phyloP scores from a whole-genome alignment of 1,284 basidiomycete species.

The Neonothopanus nambi region DNA sequence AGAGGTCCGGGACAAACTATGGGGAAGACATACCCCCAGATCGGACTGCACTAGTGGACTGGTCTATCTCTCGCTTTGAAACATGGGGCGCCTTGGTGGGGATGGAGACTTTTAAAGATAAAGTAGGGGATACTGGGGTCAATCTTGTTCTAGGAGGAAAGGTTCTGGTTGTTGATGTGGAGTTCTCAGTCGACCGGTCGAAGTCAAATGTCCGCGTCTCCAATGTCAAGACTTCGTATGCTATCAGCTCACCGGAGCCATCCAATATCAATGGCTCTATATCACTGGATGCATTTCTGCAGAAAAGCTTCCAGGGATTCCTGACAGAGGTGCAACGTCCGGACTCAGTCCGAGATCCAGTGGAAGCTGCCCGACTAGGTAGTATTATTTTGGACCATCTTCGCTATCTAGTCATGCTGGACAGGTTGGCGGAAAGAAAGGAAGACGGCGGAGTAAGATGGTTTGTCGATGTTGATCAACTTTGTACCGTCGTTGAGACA shows the following conservation, averaged over 20 bases:
- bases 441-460: conserved; percentile 67
- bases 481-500: conserved; percentile 48
- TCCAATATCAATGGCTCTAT: conserved; percentile 49
- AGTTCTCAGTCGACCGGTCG: conserved; percentile 49
- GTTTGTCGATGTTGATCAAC: conserved; percentile 65
- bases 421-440: conserved; percentile 58
- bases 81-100: conserved; percentile 61
- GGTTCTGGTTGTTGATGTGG: conserved; percentile 74
- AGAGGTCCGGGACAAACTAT: conserved; percentile 46
- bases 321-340: conserved; percentile 61
- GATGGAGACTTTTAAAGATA: conserved; percentile 70
- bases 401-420: conserved; percentile 70
- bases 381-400: conserved; percentile 53
- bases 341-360: conserved; percentile 48
- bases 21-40: conserved; percentile 64
- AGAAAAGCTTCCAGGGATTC: conserved; percentile 53
- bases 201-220: conserved; percentile 46
- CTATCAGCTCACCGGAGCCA: conserved; percentile 44
- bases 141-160: conserved; percentile 71
- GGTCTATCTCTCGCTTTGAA: conserved; percentile 58
- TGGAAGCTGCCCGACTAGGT: conserved; percentile 50
- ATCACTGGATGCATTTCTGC: conserved; percentile 63
- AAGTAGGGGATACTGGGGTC: conserved; percentile 47
- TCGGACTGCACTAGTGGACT: conserved; percentile 42
- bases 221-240: conserved; percentile 72